These are phyloP conservation scores for Quercus suber DNA, from an alignment of 306 rosid species.

Conservation along the genomic window DNA sequence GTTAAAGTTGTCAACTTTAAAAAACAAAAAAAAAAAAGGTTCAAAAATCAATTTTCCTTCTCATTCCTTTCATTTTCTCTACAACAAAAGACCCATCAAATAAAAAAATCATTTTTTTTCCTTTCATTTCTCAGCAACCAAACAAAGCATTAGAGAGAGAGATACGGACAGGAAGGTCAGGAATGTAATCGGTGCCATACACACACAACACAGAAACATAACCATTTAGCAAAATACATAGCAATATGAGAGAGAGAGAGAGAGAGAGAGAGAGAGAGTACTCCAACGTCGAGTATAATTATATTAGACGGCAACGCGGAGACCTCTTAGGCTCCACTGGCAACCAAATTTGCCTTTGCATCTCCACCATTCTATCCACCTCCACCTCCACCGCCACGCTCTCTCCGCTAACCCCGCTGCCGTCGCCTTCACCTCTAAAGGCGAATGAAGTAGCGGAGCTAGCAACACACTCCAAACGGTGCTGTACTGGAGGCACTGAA, in stretches of 20 bases:
- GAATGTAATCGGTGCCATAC: neutral
- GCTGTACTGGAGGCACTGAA: slow-evolving; percentile 22
- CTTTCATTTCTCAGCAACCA: too few relatives aligned
- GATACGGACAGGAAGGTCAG: too few relatives aligned
- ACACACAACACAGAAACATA: neutral
- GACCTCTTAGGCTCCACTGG: slow-evolving; percentile 48
- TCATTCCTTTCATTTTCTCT: too few relatives aligned
- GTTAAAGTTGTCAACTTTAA: too few relatives aligned
- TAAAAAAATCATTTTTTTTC: too few relatives aligned
- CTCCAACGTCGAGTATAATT: slow-evolving; percentile 84
- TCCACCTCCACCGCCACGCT: slow-evolving; percentile 25
- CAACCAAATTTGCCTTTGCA: slow-evolving; percentile 44
- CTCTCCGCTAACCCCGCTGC: slow-evolving; percentile 39
- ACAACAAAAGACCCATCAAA: too few relatives aligned
- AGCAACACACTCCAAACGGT: slow-evolving; percentile 46
- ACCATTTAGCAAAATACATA: neutral
- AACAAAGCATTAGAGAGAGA: too few relatives aligned
- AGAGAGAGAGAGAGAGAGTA: slow-evolving; percentile 6
- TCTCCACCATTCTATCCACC: slow-evolving; percentile 49
- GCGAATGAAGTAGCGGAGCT: slow-evolving; percentile 56
- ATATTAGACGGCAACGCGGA: slow-evolving; percentile 54
- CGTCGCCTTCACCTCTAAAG: slow-evolving; percentile 54
- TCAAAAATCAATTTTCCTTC: too few relatives aligned
- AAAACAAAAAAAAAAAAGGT: too few relatives aligned
- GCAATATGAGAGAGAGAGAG: neutral